A percentile compares a stretch with the other conserved stretches of the same genome.
Conservation (phyloP, 495 filamentous ascomycete genomes). For the Letharia columbiana region DNA sequence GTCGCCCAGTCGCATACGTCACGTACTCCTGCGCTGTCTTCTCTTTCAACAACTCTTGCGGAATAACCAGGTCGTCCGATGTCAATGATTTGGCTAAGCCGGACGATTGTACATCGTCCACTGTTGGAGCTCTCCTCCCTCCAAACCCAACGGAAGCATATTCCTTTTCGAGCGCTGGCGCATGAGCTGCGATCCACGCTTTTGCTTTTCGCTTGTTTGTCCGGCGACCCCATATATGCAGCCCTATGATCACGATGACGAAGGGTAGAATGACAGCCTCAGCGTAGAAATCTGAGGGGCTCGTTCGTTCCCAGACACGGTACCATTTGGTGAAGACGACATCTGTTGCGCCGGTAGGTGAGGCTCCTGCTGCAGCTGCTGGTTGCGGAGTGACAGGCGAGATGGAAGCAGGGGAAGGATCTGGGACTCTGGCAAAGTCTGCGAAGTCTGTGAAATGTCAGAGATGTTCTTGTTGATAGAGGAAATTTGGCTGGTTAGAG, state of each 20-base stretch:
- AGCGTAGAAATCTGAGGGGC: constrained; percentile 69
- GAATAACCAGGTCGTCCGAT: constrained; percentile 31
- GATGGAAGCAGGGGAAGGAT: constrained; percentile 50
- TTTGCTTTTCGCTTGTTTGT: constrained; percentile 72
- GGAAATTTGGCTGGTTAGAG: neutral
- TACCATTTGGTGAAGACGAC: constrained; percentile 90
- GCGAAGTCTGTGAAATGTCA: constrained; percentile 53
- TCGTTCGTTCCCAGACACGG: constrained; percentile 83
- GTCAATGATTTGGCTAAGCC: constrained; percentile 32
- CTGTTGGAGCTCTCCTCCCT: constrained; percentile 32
- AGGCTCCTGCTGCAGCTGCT: constrained; percentile 36
- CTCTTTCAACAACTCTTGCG: constrained; percentile 66
- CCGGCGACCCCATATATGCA: constrained; percentile 76
- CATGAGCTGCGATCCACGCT: constrained; percentile 70
- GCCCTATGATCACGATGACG: constrained; percentile 60
- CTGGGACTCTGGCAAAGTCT: constrained; percentile 64
- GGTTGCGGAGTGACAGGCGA: constrained; percentile 31
- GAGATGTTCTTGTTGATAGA: constrained; percentile 5
- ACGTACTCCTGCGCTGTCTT: constrained; percentile 73
- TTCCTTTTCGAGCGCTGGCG: constrained; percentile 62
- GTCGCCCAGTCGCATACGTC: constrained; percentile 86
- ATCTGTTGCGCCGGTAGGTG: constrained; percentile 36
- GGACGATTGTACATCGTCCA: constrained; percentile 37
- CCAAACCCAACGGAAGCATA: constrained; percentile 84
- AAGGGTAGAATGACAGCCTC: constrained; percentile 75